Percentiles rank a stretch among this genome's conserved stretches.
phyloP scores from a whole-genome alignment of 164 flowering plant genomes.

The Houttuynia cordata region DNA sequence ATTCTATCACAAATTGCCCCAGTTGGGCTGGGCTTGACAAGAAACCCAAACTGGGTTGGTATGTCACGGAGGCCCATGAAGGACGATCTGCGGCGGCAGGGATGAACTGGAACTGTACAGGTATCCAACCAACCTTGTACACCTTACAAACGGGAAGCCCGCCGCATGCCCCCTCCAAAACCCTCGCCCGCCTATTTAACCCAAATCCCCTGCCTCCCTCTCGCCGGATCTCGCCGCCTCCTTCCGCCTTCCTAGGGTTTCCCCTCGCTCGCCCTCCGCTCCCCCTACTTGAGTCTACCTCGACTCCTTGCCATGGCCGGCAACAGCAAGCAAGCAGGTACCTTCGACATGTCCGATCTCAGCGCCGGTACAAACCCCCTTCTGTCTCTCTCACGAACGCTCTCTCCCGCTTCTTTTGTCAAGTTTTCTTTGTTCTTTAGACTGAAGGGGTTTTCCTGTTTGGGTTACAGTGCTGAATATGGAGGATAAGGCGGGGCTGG shows the following conservation, averaged over 20 bases:
- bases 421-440: neutral
- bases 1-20: too few relatives aligned
- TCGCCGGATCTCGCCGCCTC: neutral
- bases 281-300: too few relatives aligned
- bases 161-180: too few relatives aligned
- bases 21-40: too few relatives aligned
- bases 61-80: too few relatives aligned
- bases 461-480: constrained; percentile 36
- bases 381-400: neutral
- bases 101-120: too few relatives aligned
- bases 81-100: too few relatives aligned
- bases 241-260: constrained; percentile 4
- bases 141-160: too few relatives aligned
- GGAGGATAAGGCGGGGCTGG: constrained; percentile 47
- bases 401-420: neutral
- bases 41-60: too few relatives aligned
- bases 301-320: constrained; percentile 10
- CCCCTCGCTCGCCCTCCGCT: too few relatives aligned
- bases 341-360: constrained; percentile 44
- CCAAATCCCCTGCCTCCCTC: neutral
- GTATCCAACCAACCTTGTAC: too few relatives aligned
- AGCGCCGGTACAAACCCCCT: constrained; percentile 8
- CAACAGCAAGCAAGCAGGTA: constrained; percentile 21
- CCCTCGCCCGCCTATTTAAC: too few relatives aligned
- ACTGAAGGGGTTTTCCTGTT: neutral